These are phyloP conservation scores for Psilocybe mexicana DNA, from an alignment of 1,284 basidiomycete genomes.

Conservation along the genomic window DNA sequence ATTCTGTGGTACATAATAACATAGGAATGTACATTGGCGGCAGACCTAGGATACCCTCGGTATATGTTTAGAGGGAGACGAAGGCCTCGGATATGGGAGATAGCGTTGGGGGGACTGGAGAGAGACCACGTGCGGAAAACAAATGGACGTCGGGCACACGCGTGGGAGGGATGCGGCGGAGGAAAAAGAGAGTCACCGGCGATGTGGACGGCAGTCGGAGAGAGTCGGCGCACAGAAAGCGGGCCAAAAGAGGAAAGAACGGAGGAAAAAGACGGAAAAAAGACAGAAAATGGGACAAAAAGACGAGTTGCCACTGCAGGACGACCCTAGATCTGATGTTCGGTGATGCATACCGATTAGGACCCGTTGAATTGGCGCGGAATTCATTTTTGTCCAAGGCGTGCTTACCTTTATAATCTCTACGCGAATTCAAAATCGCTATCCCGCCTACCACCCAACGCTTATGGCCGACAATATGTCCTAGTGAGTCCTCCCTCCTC, in stretches of 20 bases:
- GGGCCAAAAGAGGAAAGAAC: conserved; percentile 7
- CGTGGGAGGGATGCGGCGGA: conserved; percentile 11
- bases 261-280: background rate
- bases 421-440: conserved; percentile 39
- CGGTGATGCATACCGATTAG: conserved; percentile 60
- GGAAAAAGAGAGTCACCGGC: conserved; percentile 7
- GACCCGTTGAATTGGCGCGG: conserved; percentile 51
- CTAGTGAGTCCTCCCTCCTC: conserved; percentile 47
- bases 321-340: conserved; percentile 64
- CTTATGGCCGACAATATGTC: conserved; percentile 59
- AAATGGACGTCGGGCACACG: conserved; percentile 17
- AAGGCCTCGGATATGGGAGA: conserved; percentile 10
- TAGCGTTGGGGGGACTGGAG: background rate
- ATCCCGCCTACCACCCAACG: conserved; percentile 36
- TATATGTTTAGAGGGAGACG: conserved; percentile 3
- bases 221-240: conserved; percentile 32
- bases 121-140: conserved; percentile 1
- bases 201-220: conserved; percentile 32
- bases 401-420: conserved; percentile 46
- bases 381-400: conserved; percentile 47
- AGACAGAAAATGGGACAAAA: conserved; percentile 34
- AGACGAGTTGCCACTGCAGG: conserved; percentile 35
- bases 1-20: background rate
- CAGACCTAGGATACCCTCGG: conserved; percentile 4
- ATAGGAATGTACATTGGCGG: background rate